phyloP scores from a whole-genome alignment of 176 grass and related monocot species.

The Cymbopogon citratus region DNA sequence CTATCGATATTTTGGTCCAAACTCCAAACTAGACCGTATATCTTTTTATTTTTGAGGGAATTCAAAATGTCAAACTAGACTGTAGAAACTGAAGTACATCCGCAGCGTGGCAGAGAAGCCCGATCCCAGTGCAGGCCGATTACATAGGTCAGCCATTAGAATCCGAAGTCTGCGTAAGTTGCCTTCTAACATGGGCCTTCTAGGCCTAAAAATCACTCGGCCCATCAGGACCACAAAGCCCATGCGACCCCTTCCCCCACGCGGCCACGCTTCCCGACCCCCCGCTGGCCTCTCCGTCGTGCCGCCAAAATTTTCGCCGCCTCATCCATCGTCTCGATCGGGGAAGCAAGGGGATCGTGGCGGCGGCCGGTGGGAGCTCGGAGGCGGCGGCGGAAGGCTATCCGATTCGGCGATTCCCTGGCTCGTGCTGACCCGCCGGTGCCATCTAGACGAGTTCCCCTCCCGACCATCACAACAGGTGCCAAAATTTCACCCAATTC shows the following conservation, averaged over 20 bases:
- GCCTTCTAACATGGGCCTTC: too few relatives aligned
- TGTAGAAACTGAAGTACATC: too few relatives aligned
- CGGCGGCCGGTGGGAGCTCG: background rate
- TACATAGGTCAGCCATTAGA: too few relatives aligned
- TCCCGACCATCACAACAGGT: background rate
- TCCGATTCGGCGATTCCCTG: background rate
- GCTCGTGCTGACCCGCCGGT: background rate
- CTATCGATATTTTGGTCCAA: too few relatives aligned
- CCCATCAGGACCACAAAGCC: background rate
- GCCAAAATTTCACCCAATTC: background rate
- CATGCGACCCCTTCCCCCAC: background rate
- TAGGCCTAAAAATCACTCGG: background rate
- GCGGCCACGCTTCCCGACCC: background rate
- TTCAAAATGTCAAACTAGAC: too few relatives aligned
- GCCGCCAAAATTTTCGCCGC: slow-evolving; percentile 32
- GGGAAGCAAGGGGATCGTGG: background rate
- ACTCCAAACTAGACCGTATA: too few relatives aligned
- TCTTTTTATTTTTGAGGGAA: too few relatives aligned
- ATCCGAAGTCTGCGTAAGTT: too few relatives aligned
- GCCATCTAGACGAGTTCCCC: background rate
- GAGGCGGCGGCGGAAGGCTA: background rate
- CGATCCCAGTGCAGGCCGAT: too few relatives aligned
- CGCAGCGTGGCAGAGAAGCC: too few relatives aligned
- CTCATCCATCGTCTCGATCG: slow-evolving; percentile 2
- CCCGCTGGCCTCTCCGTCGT: background rate